Evolutionary conservation across 208 protist genomes (phyloP).

Genomic region (Leishmania guyanensis): DNA sequence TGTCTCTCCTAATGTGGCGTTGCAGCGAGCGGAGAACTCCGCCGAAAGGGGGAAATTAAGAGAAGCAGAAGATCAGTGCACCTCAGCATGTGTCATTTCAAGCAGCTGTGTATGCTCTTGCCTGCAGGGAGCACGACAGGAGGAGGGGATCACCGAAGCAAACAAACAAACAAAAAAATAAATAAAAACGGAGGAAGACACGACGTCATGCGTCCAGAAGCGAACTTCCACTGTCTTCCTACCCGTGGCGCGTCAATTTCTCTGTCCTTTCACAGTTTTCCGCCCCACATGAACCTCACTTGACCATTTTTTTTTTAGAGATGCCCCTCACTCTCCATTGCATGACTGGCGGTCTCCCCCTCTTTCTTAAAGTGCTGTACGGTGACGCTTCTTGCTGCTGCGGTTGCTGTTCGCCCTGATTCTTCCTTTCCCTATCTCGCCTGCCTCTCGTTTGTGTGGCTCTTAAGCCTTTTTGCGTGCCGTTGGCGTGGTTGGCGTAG

Average conservation of each 20-base stretch:
- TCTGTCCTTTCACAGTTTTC: background rate
- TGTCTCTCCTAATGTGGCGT: background rate
- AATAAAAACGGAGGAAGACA: background rate
- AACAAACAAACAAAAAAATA: background rate
- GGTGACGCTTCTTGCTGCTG: background rate
- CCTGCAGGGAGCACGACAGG: background rate
- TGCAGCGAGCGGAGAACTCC: background rate
- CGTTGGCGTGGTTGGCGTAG: too few species aligned
- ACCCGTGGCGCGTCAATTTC: background rate
- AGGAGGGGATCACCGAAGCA: background rate
- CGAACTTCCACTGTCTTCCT: background rate
- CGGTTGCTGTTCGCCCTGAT: background rate
- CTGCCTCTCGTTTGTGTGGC: too few species aligned
- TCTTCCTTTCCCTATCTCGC: too few species aligned
- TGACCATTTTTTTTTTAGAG: background rate
- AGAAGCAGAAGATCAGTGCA: background rate
- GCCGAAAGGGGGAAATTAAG: background rate
- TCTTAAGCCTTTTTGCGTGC: too few species aligned
- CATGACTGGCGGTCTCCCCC: background rate
- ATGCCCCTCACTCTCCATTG: background rate
- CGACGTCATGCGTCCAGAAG: background rate
- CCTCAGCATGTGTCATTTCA: background rate
- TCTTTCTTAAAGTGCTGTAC: background rate
- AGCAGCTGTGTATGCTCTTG: background rate
- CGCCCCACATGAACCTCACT: too few species aligned